Evolutionary conservation across 352 stramenopile genomes (phyloP).

Genomic region (Plasmopara halstedii): DNA sequence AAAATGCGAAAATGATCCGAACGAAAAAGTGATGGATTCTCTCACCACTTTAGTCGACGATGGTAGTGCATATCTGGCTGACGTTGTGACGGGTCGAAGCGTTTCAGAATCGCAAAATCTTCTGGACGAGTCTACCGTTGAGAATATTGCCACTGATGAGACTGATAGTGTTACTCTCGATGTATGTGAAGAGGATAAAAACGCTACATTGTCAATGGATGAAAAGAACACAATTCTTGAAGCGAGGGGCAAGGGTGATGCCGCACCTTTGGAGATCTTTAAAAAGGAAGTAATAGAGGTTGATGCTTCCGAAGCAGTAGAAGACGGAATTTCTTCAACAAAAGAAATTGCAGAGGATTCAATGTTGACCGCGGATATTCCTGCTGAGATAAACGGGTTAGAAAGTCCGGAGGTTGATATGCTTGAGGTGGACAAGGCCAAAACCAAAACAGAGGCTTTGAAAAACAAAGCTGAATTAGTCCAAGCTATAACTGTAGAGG

Average conservation of each 20-base stretch:
- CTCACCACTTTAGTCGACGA: neutral
- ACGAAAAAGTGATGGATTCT: slow-evolving; percentile 16
- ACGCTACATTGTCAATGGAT: neutral
- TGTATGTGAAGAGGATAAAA: slow-evolving; percentile 2
- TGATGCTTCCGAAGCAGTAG: neutral
- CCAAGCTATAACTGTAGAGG: neutral
- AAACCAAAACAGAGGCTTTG: neutral
- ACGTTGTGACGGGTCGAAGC: slow-evolving; percentile 15
- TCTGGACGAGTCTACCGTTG: neutral
- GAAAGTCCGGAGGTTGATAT: neutral
- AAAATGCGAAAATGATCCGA: neutral
- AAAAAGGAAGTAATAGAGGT: neutral
- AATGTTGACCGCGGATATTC: neutral
- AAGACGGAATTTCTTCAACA: neutral
- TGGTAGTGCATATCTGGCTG: neutral
- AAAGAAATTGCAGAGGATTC: neutral
- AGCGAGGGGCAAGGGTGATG: neutral
- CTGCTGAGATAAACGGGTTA: too few species aligned
- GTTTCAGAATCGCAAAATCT: slow-evolving; percentile 2
- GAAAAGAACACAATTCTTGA: neutral
- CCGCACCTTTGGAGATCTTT: neutral
- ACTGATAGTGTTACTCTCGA: neutral
- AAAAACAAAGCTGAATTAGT: neutral
- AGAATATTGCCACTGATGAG: neutral
- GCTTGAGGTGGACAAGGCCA: neutral